Evolutionary conservation across 257 asterid species (phyloP), one percentile per base, ranked within the genome.

Genomic region (Buddleja alternifolia): DNA sequence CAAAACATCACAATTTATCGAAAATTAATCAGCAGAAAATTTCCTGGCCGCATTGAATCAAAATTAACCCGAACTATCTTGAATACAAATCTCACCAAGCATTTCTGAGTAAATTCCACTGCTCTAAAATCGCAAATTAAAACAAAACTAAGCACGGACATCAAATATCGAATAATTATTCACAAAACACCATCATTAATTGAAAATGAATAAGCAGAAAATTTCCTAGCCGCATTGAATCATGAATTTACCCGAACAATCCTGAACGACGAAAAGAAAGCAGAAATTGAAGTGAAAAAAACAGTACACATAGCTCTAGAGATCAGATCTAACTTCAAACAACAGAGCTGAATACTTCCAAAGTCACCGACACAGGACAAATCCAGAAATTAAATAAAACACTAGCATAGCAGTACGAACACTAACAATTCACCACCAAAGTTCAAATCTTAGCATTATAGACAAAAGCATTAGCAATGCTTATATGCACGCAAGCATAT

Each of bases 241-340:
- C 25, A 19, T n/a, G 45, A 47, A 20, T 21, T 36, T 21, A 57
- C 51, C 23, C 2, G 34, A 21, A 8, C n/a, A n/a, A n/a, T n/a
- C n/a, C n/a, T n/a, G n/a, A 47, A 47, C n/a, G n/a, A n/a, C n/a
- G n/a, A n/a, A n/a, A n/a, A n/a, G n/a, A 17, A 39, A 54, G 16
- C 24, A 63, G 41, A 36, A 24, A 59, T 34, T 57, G 47, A 24
- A 61, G 23, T 40, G 46, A 55, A 25, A 55, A 20, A 15, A 24
- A 40, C 29, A 60, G 8, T 14, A 55, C 69, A 48, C 32, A 29
- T 40, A 64, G 20, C 73, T 36, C 50, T 6, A 29, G 71, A 68
- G 21, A 63, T 84, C 84, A 72, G 85, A 84, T 84, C 87, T 75
- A 64, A 60, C 46, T 37, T 50, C 47, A 8, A 51, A 11, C 21